Evolutionary conservation across 768 basidiomycete species (phyloP).

Genomic region (Clitopilus passeckerianus): DNA sequence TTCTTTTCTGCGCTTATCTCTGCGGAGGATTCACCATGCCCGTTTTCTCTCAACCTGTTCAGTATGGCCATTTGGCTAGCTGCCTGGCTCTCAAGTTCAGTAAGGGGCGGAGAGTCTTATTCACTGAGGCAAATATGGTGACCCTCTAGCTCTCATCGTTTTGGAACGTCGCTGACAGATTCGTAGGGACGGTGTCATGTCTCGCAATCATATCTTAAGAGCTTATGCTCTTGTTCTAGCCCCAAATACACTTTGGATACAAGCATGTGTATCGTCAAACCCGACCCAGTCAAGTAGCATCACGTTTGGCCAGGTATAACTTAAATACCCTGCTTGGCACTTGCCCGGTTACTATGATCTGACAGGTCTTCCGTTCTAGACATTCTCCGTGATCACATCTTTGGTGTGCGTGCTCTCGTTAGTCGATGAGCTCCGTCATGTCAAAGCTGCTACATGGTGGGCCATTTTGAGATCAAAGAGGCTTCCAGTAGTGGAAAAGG

Average conservation of each 20-base stretch:
- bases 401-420: background rate
- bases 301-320: slow-evolving; percentile 9
- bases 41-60: background rate
- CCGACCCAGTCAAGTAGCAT: slow-evolving; percentile 1
- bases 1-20: too few relatives aligned
- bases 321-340: too few relatives aligned
- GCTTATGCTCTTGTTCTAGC: slow-evolving; percentile 2
- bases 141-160: background rate
- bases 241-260: slow-evolving; percentile 8
- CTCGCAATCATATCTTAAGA: slow-evolving; percentile 7
- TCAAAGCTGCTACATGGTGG: background rate
- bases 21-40: too few relatives aligned
- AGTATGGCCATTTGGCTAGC: slow-evolving; percentile 4
- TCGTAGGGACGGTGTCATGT: background rate
- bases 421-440: background rate
- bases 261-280: slow-evolving; percentile 2
- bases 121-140: slow-evolving; percentile 2
- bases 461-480: background rate
- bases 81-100: slow-evolving; percentile 6
- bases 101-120: background rate
- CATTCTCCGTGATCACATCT: background rate
- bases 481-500: background rate
- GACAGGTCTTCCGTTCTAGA: background rate
- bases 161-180: background rate
- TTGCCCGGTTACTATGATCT: too few relatives aligned